These are phyloP conservation scores for Crithidia acanthocephali DNA, from an alignment of 208 protist genomes.

Conservation along the genomic window DNA sequence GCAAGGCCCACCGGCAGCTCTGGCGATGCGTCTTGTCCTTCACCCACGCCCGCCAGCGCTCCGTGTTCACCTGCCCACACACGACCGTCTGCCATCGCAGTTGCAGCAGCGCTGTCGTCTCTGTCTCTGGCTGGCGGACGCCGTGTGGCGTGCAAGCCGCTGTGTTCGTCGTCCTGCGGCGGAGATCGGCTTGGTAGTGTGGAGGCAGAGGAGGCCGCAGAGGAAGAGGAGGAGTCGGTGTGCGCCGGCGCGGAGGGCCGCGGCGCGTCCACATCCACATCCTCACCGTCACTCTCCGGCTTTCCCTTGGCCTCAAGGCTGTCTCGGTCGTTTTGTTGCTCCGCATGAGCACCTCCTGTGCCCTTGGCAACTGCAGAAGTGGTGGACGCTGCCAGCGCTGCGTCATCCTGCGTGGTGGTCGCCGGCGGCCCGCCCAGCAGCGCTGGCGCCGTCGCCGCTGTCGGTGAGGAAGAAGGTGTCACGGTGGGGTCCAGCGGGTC, in stretches of 20 bases:
- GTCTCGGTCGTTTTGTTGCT: too few relatives aligned
- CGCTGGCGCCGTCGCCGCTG: too few relatives aligned
- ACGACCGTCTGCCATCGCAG: background rate
- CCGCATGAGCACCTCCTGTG: too few relatives aligned
- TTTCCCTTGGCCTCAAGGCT: background rate
- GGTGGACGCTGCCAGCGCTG: too few relatives aligned
- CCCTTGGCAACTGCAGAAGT: too few relatives aligned
- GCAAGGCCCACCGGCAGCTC: slow-evolving; percentile 2
- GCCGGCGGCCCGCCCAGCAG: too few relatives aligned
- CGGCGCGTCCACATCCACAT: slow-evolving; percentile 12
- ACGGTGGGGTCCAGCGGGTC: slow-evolving; percentile 15
- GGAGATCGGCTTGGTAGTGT: slow-evolving; percentile 2
- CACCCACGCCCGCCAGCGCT: background rate
- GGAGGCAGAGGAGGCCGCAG: background rate
- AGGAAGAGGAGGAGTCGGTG: background rate
- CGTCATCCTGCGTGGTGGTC: too few relatives aligned
- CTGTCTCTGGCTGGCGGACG: background rate
- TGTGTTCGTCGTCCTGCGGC: background rate
- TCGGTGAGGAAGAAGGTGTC: too few relatives aligned
- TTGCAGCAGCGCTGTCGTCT: background rate
- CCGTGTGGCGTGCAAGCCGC: background rate
- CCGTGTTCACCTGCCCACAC: background rate
- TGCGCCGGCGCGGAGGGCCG: background rate
- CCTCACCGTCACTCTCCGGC: background rate
- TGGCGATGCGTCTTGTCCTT: background rate